A percentile compares a stretch with the other conserved stretches of the same genome.
Evolutionary conservation across 2,329 filamentous ascomycete species (phyloP).

Genomic region (Verticillium longisporum): DNA sequence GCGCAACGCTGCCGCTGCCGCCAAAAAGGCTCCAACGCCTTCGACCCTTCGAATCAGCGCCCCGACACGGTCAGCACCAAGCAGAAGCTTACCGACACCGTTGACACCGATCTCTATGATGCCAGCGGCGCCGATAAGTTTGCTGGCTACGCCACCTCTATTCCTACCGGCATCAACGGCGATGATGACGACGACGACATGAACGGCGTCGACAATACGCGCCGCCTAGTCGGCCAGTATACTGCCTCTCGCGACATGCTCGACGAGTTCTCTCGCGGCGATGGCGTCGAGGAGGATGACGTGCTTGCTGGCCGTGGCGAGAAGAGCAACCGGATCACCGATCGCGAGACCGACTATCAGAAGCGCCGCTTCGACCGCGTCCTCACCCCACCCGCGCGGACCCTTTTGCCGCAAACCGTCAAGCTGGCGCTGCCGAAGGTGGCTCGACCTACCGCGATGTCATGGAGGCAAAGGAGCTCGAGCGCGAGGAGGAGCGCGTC

Average conservation of each 20-base stretch:
- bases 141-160: slow-evolving; percentile 84
- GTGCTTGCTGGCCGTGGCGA: slow-evolving; percentile 75
- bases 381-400: slow-evolving; percentile 79
- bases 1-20: slow-evolving; percentile 74
- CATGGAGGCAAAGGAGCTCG: slow-evolving; percentile 85
- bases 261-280: slow-evolving; percentile 83
- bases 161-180: slow-evolving; percentile 71
- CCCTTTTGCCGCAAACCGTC: slow-evolving; percentile 67
- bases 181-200: slow-evolving; percentile 76
- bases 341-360: slow-evolving; percentile 95
- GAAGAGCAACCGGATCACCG: slow-evolving; percentile 82
- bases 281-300: slow-evolving; percentile 86
- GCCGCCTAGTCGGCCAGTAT: slow-evolving; percentile 87
- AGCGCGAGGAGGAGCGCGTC: slow-evolving; percentile 89
- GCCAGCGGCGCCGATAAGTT: slow-evolving; percentile 72
- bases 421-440: slow-evolving; percentile 58
- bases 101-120: slow-evolving; percentile 85
- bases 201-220: slow-evolving; percentile 64
- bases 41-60: slow-evolving; percentile 74
- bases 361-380: slow-evolving; percentile 87
- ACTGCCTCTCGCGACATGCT: slow-evolving; percentile 89
- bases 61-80: slow-evolving; percentile 74
- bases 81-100: slow-evolving; percentile 82
- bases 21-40: slow-evolving; percentile 73
- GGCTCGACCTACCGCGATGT: slow-evolving; percentile 81